Evolutionary conservation across 2,329 filamentous ascomycete genomes (phyloP).

Genomic region (Ascochyta pisi): DNA sequence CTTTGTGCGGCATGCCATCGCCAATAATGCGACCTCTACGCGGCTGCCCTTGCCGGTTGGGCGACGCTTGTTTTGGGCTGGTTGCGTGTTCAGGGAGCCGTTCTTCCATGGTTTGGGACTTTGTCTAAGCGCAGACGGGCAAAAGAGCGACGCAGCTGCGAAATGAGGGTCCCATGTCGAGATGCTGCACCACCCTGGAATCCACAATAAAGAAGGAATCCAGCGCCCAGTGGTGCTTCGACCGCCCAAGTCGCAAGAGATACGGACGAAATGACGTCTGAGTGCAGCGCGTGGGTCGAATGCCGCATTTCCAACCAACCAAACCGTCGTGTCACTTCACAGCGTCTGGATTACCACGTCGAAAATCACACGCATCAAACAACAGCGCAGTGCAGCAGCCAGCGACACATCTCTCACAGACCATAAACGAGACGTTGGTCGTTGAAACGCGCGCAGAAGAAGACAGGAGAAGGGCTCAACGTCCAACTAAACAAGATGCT

Average conservation of each 20-base stretch:
- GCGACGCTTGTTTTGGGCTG: constrained; percentile 7
- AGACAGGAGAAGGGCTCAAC: neutral
- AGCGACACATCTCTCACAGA: neutral
- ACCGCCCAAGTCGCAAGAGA: constrained; percentile 1
- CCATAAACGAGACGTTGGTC: too few relatives aligned
- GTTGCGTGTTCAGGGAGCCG: constrained; percentile 3
- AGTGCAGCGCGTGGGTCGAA: neutral
- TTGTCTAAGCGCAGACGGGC: constrained; percentile 12
- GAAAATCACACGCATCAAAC: neutral
- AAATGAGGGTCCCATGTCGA: constrained; percentile 14
- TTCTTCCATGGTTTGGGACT: constrained; percentile 5
- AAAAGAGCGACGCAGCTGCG: constrained; percentile 17
- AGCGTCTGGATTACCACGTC: neutral
- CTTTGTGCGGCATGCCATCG: neutral
- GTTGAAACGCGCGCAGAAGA: too few relatives aligned
- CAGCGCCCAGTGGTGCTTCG: neutral
- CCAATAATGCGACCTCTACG: neutral
- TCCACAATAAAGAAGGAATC: neutral
- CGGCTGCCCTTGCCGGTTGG: constrained; percentile 10
- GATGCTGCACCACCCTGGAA: constrained; percentile 6
- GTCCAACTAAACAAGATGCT: neutral
- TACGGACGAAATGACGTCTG: constrained; percentile 2
- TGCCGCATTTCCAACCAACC: neutral
- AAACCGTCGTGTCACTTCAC: neutral
- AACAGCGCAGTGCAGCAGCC: neutral